Evolutionary conservation across 1,284 basidiomycete species (phyloP).

Genomic region (Rhodotorula sp.): DNA sequence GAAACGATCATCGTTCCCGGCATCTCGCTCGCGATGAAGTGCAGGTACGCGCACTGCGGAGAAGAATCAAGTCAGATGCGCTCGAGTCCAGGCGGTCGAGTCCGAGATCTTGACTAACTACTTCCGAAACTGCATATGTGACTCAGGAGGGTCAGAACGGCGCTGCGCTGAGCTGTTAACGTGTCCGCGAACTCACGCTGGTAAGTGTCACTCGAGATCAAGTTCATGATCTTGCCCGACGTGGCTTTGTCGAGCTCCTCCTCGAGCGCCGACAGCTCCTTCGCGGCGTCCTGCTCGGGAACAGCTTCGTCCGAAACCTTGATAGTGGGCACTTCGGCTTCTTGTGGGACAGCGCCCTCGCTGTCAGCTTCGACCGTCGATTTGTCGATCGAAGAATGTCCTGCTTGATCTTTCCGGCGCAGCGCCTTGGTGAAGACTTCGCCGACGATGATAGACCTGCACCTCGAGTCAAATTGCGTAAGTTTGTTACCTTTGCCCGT

Average conservation of each 20-base stretch:
- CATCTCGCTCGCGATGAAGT: constrained; percentile 49
- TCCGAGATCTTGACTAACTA: neutral
- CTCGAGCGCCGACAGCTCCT: constrained; percentile 26
- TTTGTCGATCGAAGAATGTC: constrained; percentile 40
- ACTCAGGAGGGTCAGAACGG: constrained; percentile 22
- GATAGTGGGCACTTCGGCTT: neutral
- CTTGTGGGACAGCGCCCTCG: neutral
- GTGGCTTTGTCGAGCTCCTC: constrained; percentile 43
- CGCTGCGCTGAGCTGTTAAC: neutral
- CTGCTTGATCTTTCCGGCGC: constrained; percentile 53
- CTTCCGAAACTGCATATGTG: constrained; percentile 30
- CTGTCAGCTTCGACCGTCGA: neutral
- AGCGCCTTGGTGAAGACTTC: constrained; percentile 59
- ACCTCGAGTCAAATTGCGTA: constrained; percentile 26
- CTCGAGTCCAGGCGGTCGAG: too few relatives aligned
- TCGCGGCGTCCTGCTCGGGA: neutral
- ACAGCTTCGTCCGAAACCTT: neutral
- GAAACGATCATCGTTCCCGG: constrained; percentile 54
- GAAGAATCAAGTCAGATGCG: too few relatives aligned
- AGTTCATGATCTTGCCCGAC: constrained; percentile 57
- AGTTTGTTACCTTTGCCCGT: too few relatives aligned
- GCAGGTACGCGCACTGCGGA: constrained; percentile 47
- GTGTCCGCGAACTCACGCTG: constrained; percentile 45
- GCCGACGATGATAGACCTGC: constrained; percentile 53
- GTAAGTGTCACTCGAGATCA: constrained; percentile 58